Base-by-base conservation (phyloP, 192 early-diverging fungal species). In the Coemansia sp. region DNA sequence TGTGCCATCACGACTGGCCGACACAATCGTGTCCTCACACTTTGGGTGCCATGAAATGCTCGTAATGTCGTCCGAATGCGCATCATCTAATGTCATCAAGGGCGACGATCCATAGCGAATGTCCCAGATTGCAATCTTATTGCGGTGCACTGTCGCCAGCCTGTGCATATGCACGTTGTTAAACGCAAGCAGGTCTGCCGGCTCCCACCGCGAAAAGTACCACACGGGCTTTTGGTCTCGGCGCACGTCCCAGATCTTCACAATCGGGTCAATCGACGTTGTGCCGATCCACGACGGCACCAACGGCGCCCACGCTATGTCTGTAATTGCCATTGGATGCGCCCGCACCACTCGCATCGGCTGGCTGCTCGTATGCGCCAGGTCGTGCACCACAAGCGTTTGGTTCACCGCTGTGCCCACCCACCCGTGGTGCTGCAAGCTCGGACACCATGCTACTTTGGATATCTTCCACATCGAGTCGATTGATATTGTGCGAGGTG, bases 241-340 rank as follows among this genome's bases (percentile, higher is more conserved):
- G 2, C 79, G 62, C 9, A 72, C 69, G 38, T 81, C 79, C 79
- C 79, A 81, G 59, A 81, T 69, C 61, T 76, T 72, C 19, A 81
- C 62, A 17, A 73, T 50, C 7, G 79, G 70, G 64, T 81, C 79
- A 23, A 81, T 72, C 3, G 79, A 81, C 5, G 70, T 56, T 0
- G 79, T 73, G 24, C 73, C 74, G 8, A 81, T 72, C 74, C 73
- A 75, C 54, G 70, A 50, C 21, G 69, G 79, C 11, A 69, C 62
- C 50, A 58, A 49, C 4, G 69, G 79, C 48, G 60, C 64, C 79
- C 79, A 81, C 12, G 73, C 73, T 21, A 81, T 63, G 14, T 76
- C 79, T 0, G 74, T 81, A 2, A 81, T 81, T 2, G 73, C 69
- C 61, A 67, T 75, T 11, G 79, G 63, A 38, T 76, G 73, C 21